Percentiles rank a stretch among this genome's conserved stretches.
Evolutionary conservation across 169 alveolate species (phyloP).

Genomic region (Eimeria necatrix): DNA sequence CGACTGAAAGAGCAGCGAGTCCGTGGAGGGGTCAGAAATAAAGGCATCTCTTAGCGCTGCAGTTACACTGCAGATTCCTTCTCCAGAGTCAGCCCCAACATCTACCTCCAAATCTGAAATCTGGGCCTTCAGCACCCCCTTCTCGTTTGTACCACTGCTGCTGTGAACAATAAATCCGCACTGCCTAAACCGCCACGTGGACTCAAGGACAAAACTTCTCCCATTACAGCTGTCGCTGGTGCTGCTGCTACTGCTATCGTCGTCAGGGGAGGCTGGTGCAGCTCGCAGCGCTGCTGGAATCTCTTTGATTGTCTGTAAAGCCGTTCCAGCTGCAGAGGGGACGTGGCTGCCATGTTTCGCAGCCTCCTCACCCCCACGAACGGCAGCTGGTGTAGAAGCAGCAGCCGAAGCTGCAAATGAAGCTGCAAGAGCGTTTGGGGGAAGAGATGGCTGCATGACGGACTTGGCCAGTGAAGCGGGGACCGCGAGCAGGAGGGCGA

Average conservation of each 20-base stretch:
- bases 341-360: background rate
- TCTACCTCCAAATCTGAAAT: slow-evolving; percentile 17
- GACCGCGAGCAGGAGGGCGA: slow-evolving; percentile 87
- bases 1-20: slow-evolving; percentile 74
- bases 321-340: slow-evolving; percentile 44
- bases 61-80: slow-evolving; percentile 57
- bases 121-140: slow-evolving; percentile 71
- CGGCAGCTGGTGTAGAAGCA: slow-evolving; percentile 5
- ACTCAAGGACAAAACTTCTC: background rate
- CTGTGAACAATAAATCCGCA: slow-evolving; percentile 57
- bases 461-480: slow-evolving; percentile 87
- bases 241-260: slow-evolving; percentile 19
- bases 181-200: slow-evolving; percentile 45
- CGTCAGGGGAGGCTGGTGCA: background rate
- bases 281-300: slow-evolving; percentile 41
- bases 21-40: slow-evolving; percentile 77
- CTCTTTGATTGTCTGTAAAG: slow-evolving; percentile 34
- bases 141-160: slow-evolving; percentile 72
- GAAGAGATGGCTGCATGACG: slow-evolving; percentile 46
- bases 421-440: slow-evolving; percentile 16
- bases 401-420: background rate
- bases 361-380: background rate
- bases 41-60: slow-evolving; percentile 72
- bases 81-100: slow-evolving; percentile 55
- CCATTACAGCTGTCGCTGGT: background rate